phyloP scores from a whole-genome alignment of 768 basidiomycete genomes.

The Candolleomyces efflorescens region DNA sequence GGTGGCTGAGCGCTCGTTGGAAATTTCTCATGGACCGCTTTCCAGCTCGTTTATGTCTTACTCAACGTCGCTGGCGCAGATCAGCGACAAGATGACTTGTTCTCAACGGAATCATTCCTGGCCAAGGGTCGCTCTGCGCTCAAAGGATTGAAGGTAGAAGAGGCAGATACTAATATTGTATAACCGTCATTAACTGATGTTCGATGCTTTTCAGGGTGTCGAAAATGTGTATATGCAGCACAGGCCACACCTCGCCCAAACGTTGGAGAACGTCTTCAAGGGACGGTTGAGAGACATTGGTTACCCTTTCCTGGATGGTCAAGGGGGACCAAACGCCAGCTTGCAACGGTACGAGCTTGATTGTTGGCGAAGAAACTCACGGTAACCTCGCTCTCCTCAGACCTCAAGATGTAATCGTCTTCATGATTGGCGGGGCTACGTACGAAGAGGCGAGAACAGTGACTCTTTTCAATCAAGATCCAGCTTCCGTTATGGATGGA shows the following conservation, averaged over 20 bases:
- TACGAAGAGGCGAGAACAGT: slow-evolving; percentile 92
- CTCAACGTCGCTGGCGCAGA: slow-evolving; percentile 93
- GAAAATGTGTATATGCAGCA: slow-evolving; percentile 99
- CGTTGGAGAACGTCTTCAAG: slow-evolving; percentile 83
- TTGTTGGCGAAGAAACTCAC: neutral
- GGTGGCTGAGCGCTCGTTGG: slow-evolving; percentile 1
- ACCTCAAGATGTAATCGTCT: slow-evolving; percentile 94
- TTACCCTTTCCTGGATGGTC: slow-evolving; percentile 78
- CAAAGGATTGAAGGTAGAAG: slow-evolving; percentile 87
- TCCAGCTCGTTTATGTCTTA: slow-evolving; percentile 86
- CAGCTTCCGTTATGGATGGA: slow-evolving; percentile 42
- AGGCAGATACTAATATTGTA: neutral
- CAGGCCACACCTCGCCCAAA: slow-evolving; percentile 88
- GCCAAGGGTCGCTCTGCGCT: slow-evolving; percentile 92
- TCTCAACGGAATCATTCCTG: slow-evolving; percentile 91
- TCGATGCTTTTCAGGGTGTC: slow-evolving; percentile 62
- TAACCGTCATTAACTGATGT: neutral
- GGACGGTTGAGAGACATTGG: slow-evolving; percentile 83
- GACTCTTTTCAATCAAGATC: slow-evolving; percentile 82
- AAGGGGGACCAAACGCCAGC: slow-evolving; percentile 58
- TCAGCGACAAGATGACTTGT: slow-evolving; percentile 95
- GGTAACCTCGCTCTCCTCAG: slow-evolving; percentile 34
- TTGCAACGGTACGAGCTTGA: slow-evolving; percentile 56
- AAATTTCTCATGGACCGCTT: slow-evolving; percentile 12
- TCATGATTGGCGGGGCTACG: slow-evolving; percentile 94